Percentiles rank a stretch among this genome's conserved stretches.
Evolutionary conservation across 805 yeast genomes (phyloP).

Genomic region (Yamadazyma tumulicola): DNA sequence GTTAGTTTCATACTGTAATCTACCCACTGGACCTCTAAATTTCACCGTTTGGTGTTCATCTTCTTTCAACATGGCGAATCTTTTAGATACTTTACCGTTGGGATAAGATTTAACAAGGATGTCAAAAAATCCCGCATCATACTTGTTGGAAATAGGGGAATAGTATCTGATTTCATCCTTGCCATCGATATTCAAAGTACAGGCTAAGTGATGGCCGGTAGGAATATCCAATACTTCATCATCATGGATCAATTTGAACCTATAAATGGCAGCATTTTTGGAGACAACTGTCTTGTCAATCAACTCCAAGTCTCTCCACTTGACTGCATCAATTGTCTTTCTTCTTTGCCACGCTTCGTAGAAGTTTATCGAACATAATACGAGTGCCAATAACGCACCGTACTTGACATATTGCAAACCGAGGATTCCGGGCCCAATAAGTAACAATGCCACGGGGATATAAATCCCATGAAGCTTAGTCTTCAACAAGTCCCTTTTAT

Average conservation of each 20-base stretch:
- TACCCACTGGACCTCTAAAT: slow-evolving; percentile 79
- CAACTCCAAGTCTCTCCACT: slow-evolving; percentile 66
- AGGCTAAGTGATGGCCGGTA: slow-evolving; percentile 73
- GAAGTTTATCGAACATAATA: slow-evolving; percentile 31
- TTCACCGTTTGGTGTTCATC: slow-evolving; percentile 68
- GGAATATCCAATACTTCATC: slow-evolving; percentile 64
- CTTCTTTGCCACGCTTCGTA: slow-evolving; percentile 42
- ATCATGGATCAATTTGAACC: slow-evolving; percentile 62
- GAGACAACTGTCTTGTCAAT: slow-evolving; percentile 72
- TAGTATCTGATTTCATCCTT: slow-evolving; percentile 62
- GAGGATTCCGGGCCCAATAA: slow-evolving; percentile 58
- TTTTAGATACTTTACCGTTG: slow-evolving; percentile 65
- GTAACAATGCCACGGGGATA: slow-evolving; percentile 61
- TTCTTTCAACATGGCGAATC: slow-evolving; percentile 58
- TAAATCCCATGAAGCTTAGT: slow-evolving; percentile 74
- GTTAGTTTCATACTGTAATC: slow-evolving; percentile 55
- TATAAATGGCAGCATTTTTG: slow-evolving; percentile 67
- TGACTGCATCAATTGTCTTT: slow-evolving; percentile 44
- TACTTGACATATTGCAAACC: slow-evolving; percentile 50
- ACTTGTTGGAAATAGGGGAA: slow-evolving; percentile 70
- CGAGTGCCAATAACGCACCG: slow-evolving; percentile 30
- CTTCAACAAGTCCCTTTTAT: slow-evolving; percentile 53
- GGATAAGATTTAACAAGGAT: slow-evolving; percentile 72
- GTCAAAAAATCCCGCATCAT: slow-evolving; percentile 72
- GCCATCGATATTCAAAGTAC: slow-evolving; percentile 46